These are phyloP conservation scores for Atkinsonella texensis DNA, from an alignment of 2,329 filamentous ascomycete genomes.

Conservation along the genomic window DNA sequence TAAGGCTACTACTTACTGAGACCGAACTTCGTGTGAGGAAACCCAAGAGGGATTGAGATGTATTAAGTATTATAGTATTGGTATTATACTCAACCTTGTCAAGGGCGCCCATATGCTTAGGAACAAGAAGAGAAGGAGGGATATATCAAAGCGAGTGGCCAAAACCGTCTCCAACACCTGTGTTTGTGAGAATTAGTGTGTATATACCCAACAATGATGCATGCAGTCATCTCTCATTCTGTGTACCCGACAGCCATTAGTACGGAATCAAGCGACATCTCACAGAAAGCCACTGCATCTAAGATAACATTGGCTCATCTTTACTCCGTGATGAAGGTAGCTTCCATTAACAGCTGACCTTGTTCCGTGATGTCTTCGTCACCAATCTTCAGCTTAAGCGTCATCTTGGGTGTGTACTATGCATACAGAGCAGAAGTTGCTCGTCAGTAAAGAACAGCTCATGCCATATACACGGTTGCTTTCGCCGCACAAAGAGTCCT, in stretches of 20 bases:
- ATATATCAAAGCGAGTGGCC: conserved; percentile 14
- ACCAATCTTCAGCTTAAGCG: conserved; percentile 74
- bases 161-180: conserved; percentile 15
- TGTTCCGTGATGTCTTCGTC: conserved; percentile 68
- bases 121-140: conserved; percentile 1
- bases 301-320: conserved; percentile 6
- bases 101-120: conserved; percentile 5
- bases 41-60: not conserved
- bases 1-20: no score
- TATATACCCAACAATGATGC: conserved; percentile 10
- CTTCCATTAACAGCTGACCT: conserved; percentile 73
- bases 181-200: conserved; percentile 6
- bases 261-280: not conserved
- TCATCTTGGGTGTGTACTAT: conserved; percentile 60
- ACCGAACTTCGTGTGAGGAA: not conserved
- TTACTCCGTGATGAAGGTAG: conserved; percentile 80
- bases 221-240: conserved; percentile 5
- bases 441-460: not conserved
- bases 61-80: conserved; percentile 1
- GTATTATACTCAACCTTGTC: conserved; percentile 4
- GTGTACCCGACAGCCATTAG: not conserved
- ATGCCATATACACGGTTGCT: not conserved
- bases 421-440: not conserved
- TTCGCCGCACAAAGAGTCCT: not conserved
- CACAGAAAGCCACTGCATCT: not conserved